Evolutionary conservation across 345 rosid genomes (phyloP), one percentile per base, ranked within the genome.

Genomic region (Cardamine resedifolia): DNA sequence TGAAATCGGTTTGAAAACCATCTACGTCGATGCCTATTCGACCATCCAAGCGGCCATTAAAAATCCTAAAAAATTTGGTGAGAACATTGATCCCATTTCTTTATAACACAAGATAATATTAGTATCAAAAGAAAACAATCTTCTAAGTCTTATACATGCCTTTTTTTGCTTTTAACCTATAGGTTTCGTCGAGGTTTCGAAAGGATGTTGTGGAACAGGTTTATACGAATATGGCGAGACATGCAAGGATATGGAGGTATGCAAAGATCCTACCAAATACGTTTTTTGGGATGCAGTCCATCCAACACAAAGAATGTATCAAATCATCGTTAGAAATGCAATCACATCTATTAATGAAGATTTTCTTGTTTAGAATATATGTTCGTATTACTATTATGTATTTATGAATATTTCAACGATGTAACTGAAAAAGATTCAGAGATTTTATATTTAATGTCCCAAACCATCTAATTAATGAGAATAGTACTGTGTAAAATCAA

Each of bases 221-320:
- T 77, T 83, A 0, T 18, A 82, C 2, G 96, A 93, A 74, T 86
- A 84, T 53, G 98, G 97, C 3, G 84, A 77, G 48, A 59, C 91
- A 43, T 93, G 98, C 71, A 84, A 59, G 72, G 92, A 89, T 33
- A 39, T 83, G 86, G 44, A 50, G 30, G 83, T 90, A 2, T 93
- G 98, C 45, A 48, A 68, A 7, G 87, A 90, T 74, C 76, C 94
- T 7, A 77, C 84, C 15, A 82, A 84, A 70, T 93, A 86, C 26
- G 76, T 78, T 7, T 90, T 90, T 52, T 93, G 96, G 96, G 98
- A 90, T 52, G 89, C 96, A 0, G 96, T 89, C 30, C 97, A 93
- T 68, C 98, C 96, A 10, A 85, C 94, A 0, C 80, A 93, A 64
- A 87, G 72, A 63, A 87, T 87, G 91, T 93, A 93, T 58, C 80